A percentile compares a stretch with the other conserved stretches of the same genome.
These are phyloP conservation scores for Alternaria sp. DNA, from an alignment of 2,329 filamentous ascomycete species.

Conservation along the genomic window DNA sequence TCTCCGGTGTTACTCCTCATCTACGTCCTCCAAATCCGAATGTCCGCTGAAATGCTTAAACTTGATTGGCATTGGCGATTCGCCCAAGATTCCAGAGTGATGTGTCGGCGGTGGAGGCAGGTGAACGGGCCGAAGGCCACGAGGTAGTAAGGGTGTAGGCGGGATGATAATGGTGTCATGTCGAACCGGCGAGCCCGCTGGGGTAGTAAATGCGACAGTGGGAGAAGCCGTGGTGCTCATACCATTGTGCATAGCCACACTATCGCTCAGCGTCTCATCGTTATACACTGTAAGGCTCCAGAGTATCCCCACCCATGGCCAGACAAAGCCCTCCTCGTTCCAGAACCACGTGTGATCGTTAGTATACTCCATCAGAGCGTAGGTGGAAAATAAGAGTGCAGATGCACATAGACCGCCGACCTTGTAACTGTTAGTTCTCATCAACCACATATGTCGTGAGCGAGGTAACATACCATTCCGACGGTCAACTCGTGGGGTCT, in stretches of 20 bases:
- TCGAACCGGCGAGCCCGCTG: not conserved
- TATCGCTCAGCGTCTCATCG: conserved; percentile 2
- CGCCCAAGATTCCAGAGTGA: conserved; percentile 11
- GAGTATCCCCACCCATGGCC: conserved; percentile 15
- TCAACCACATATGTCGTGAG: not conserved
- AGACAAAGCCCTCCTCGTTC: conserved; percentile 13
- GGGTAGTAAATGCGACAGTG: not conserved
- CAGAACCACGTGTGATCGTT: conserved; percentile 15
- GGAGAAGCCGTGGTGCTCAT: not conserved
- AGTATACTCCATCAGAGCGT: conserved; percentile 8
- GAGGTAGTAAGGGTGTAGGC: conserved; percentile 6
- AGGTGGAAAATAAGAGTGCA: conserved; percentile 1
- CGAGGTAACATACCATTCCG: not conserved
- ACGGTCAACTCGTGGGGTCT: not conserved
- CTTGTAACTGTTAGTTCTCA: not conserved
- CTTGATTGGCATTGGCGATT: conserved; percentile 6
- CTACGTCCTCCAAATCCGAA: too few relatives aligned
- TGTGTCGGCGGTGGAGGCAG: conserved; percentile 1
- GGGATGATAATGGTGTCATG: conserved; percentile 2
- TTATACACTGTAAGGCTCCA: conserved; percentile 5
- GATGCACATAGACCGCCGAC: not conserved
- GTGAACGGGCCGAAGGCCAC: not conserved
- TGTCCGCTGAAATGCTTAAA: not conserved
- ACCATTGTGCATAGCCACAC: not conserved
- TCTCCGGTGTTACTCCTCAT: not conserved